Conservation (phyloP, 495 filamentous ascomycete species). For the Hapsidospora chrysogenum region DNA sequence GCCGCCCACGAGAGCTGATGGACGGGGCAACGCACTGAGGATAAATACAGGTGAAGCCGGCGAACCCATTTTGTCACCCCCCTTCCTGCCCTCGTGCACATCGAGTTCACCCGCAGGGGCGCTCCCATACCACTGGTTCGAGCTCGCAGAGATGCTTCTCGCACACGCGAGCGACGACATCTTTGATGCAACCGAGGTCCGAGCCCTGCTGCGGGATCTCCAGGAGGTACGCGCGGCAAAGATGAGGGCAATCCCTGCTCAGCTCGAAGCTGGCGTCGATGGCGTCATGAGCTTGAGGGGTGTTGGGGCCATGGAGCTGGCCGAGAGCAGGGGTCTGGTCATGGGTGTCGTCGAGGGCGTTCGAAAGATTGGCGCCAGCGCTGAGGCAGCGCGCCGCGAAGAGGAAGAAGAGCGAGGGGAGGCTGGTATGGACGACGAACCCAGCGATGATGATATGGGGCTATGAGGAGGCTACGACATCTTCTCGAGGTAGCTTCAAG, state of each 20-base stretch:
- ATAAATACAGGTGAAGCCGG: constrained; percentile 1
- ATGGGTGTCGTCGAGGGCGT: constrained; percentile 74
- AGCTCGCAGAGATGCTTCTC: constrained; percentile 70
- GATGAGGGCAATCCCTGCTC: constrained; percentile 55
- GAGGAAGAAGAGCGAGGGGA: constrained; percentile 30
- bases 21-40: constrained; percentile 15
- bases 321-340: constrained; percentile 74
- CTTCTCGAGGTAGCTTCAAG: no score
- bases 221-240: constrained; percentile 82
- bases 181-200: constrained; percentile 52
- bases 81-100: constrained; percentile 45
- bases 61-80: constrained; percentile 24
- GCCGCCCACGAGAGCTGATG: constrained; percentile 32
- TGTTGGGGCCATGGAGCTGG: constrained; percentile 80
- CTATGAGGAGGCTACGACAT: no score
- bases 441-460: constrained; percentile 30
- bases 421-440: constrained; percentile 20
- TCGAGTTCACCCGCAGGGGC: constrained; percentile 41
- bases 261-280: constrained; percentile 47
- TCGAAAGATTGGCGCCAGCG: constrained; percentile 43
- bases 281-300: constrained; percentile 64
- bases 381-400: constrained; percentile 37
- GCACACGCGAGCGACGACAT: constrained; percentile 77
- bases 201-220: constrained; percentile 63
- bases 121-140: constrained; percentile 88